A percentile compares a stretch with the other conserved stretches of the same genome.
These are phyloP conservation scores for Coniosporium apollinis DNA, from an alignment of 495 filamentous ascomycete genomes.

Conservation along the genomic window DNA sequence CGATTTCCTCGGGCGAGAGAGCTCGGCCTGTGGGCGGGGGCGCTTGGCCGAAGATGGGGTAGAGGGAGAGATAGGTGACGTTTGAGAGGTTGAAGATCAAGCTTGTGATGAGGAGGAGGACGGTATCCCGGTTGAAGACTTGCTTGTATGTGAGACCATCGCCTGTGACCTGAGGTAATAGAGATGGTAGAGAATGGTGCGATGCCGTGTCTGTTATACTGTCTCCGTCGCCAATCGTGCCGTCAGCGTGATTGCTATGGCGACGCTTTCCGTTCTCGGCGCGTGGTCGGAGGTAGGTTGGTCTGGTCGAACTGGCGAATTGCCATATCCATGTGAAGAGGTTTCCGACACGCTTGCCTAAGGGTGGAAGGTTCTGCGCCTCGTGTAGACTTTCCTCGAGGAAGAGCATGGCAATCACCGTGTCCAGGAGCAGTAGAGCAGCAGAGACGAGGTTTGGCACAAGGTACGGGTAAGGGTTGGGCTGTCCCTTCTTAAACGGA, in stretches of 20 bases:
- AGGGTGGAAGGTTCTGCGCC: conserved; percentile 42
- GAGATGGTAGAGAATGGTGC: conserved; percentile 18
- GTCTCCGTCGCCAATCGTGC: conserved; percentile 23
- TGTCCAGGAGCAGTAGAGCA: conserved; percentile 49
- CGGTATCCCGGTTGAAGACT: conserved; percentile 56
- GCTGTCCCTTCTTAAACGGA: conserved; percentile 32
- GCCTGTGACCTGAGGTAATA: conserved; percentile 22
- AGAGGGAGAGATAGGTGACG: conserved; percentile 77
- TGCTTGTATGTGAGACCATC: conserved; percentile 20
- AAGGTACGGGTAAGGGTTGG: conserved; percentile 62
- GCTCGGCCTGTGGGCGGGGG: conserved; percentile 56
- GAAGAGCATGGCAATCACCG: conserved; percentile 55
- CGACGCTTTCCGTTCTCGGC: conserved; percentile 1
- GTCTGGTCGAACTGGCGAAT: conserved; percentile 42
- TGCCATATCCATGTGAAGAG: conserved; percentile 61
- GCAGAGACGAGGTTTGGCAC: conserved; percentile 67
- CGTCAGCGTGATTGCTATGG: conserved; percentile 16
- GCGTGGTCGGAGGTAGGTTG: conserved; percentile 41
- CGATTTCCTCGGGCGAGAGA: conserved; percentile 64
- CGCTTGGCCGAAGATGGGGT: conserved; percentile 75
- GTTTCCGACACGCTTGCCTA: conserved; percentile 38
- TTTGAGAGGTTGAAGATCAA: conserved; percentile 80
- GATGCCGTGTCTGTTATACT: conserved; percentile 19
- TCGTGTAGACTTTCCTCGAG: conserved; percentile 82
- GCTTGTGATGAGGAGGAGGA: conserved; percentile 65